Evolutionary conservation across 495 filamentous ascomycete genomes (phyloP), one percentile per base, ranked within the genome.

Genomic region (Penicillium odoratum): DNA sequence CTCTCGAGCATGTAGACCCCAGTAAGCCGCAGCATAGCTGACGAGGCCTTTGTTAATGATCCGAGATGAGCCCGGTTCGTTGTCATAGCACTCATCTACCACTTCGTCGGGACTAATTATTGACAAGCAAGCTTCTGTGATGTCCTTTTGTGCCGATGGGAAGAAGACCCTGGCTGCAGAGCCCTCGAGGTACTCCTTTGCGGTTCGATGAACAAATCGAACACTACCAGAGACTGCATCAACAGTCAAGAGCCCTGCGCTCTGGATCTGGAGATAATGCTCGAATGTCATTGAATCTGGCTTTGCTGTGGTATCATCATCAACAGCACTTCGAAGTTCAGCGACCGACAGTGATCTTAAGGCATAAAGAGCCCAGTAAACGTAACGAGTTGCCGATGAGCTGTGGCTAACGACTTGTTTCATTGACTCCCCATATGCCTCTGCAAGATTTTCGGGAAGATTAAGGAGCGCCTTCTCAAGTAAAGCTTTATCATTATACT

Each of bases 371-470:
- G 63, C 56, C 72, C 72, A 75, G 29, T 67, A 75, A 0, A 75
- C 30, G n/a, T 49, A 69, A 2, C 65, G 62, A 13, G 46, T 64
- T 13, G 67, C 66, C 7, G 9, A 45, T 6, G 57, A 46, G 21
- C 53, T 65, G 21, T 65, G 58, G 33, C 72, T 70, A 0, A 69
- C 60, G 6, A 75, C 42, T 13, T 57, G 67, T 6, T 61, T 73
- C 70, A 75, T 72, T 3, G 66, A 46, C 49, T 75, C 72, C 0
- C 64, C 70, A 40, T 75, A 75, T 3, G 72, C 65, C 2, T 73
- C 72, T 26, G 30, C 59, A 0, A 75, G 48, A n/a, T 50, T 75
- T 40, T 69, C 63, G 0, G 72, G 70, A 0, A 75, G 51, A 55
- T 73, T 69, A 2, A 53, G 8, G 2, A 75, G 59, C 0, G 70